A percentile compares a stretch with the other conserved stretches of the same genome.
phyloP scores from a whole-genome alignment of 2,329 filamentous ascomycete genomes.

The Calycina marina region DNA sequence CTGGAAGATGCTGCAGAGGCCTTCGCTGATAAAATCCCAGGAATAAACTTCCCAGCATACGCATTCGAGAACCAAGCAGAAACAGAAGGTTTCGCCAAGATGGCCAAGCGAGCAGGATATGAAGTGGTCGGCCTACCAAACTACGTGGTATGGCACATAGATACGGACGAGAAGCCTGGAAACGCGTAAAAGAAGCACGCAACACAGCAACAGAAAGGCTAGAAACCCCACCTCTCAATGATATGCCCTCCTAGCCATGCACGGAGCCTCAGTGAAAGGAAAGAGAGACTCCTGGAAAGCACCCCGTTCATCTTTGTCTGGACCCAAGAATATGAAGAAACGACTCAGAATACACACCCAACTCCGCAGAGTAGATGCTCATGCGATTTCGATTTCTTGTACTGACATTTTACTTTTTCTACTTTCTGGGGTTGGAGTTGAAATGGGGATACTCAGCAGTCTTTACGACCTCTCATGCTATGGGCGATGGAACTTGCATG shows the following conservation, averaged over 20 bases:
- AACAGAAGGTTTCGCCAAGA: slow-evolving; percentile 96
- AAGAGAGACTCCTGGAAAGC: too few relatives aligned
- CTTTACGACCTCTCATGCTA: too few relatives aligned
- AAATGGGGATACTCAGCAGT: too few relatives aligned
- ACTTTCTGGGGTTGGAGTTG: too few relatives aligned
- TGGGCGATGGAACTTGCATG: too few relatives aligned
- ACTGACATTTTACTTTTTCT: too few relatives aligned
- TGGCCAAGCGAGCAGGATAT: slow-evolving; percentile 94
- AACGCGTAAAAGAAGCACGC: slow-evolving; percentile 34
- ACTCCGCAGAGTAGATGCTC: too few relatives aligned
- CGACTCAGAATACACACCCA: too few relatives aligned
- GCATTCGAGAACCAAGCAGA: slow-evolving; percentile 98
- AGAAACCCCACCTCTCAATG: too few relatives aligned
- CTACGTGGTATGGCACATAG: slow-evolving; percentile 97
- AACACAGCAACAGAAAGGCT: too few relatives aligned
- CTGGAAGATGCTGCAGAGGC: neutral
- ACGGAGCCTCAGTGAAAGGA: slow-evolving; percentile 20
- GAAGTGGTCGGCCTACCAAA: slow-evolving; percentile 86
- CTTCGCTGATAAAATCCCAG: slow-evolving; percentile 31
- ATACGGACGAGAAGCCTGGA: slow-evolving; percentile 86
- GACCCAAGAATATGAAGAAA: slow-evolving; percentile 11
- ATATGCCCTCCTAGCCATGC: slow-evolving; percentile 22
- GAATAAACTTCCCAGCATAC: slow-evolving; percentile 95
- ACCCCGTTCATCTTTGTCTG: too few relatives aligned
- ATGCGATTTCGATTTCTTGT: too few relatives aligned